These are phyloP conservation scores for Trichocladium antarcticum DNA, from an alignment of 495 filamentous ascomycete genomes.

Conservation along the genomic window DNA sequence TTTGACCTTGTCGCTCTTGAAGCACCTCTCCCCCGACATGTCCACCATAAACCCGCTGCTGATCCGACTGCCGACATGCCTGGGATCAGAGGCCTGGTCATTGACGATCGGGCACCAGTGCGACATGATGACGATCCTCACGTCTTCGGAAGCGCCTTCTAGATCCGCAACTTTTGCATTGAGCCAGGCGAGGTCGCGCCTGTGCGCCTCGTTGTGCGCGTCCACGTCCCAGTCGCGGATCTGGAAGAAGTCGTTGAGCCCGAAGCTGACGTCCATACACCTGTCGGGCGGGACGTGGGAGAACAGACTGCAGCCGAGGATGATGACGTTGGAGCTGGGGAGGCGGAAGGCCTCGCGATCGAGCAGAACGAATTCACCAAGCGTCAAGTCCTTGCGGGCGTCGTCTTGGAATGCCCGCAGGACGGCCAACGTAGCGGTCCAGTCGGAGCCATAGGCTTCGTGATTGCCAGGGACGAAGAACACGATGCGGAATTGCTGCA, in stretches of 20 bases:
- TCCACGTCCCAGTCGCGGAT: constrained; percentile 39
- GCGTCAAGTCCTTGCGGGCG: constrained; percentile 2
- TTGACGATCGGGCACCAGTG: constrained; percentile 42
- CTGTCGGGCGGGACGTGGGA: constrained; percentile 25
- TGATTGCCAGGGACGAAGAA: constrained; percentile 48
- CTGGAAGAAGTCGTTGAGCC: constrained; percentile 42
- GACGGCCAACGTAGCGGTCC: constrained; percentile 19
- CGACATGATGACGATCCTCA: constrained; percentile 38
- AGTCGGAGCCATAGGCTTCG: constrained; percentile 41
- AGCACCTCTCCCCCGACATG: constrained; percentile 36
- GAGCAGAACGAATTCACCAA: constrained; percentile 38
- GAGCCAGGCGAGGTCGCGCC: constrained; percentile 40
- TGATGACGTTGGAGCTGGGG: background rate
- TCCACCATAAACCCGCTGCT: constrained; percentile 39
- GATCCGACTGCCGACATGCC: constrained; percentile 32
- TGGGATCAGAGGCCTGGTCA: constrained; percentile 29
- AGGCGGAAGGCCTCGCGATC: constrained; percentile 36
- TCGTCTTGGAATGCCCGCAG: constrained; percentile 6
- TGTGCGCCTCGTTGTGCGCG: constrained; percentile 32
- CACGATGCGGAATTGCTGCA: constrained; percentile 38
- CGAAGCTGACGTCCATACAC: constrained; percentile 25
- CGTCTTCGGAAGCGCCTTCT: constrained; percentile 22
- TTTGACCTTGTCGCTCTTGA: constrained; percentile 31
- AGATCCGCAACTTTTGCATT: constrained; percentile 37
- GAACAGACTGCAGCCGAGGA: constrained; percentile 29